Evolutionary conservation across 176 grass and related monocot genomes (phyloP), one percentile per base, ranked within the genome.

Genomic region (Zea luxurians): DNA sequence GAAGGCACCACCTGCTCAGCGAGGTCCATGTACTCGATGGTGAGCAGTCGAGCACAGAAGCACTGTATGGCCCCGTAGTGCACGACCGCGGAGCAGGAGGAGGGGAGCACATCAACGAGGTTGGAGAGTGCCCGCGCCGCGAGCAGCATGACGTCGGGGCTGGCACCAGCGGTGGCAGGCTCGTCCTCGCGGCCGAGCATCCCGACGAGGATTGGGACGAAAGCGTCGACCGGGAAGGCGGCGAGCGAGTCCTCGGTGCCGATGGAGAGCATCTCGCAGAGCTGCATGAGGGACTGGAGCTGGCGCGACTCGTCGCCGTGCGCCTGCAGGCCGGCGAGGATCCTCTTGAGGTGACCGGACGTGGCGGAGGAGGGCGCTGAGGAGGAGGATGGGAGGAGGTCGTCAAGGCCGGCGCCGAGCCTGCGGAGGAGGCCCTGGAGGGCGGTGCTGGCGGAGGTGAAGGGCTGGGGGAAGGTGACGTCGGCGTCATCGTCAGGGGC

Each of bases 21-120:
- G 7, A 97, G 84, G 82, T 97, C 94, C 91, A 97, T 93, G 86
- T 97, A 97, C 70, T 97, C 94, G 27, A 97, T 97, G 13, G 94
- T 91, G 64, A 97, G 87, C 12, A 97, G 86, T 1, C 91, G 88
- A 44, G 94, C 91, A 42, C 94, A 97, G 57, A 97, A 93, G 47
- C 89, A 91, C 1, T 89, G 91, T n/a, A 97, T 87, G 13, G 94
- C 94, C 9, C 86, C 89, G 54, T 93, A 93, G 76, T 91, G 94
- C 55, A 97, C 94, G 48, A 97, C 94, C 37, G 91, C 85, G 0
- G 91, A 86, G 67, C 91, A 97, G 4, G 94, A 86, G 2, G 91
- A 93, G 1, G 94, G 94, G 5, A 97, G 77, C 50, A 93, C 91
- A 13, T 97, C 94, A 20, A 92, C 92, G 12, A 97, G 83, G 78